phyloP scores from a whole-genome alignment of 257 asterid species.

The Echites panduratus region DNA sequence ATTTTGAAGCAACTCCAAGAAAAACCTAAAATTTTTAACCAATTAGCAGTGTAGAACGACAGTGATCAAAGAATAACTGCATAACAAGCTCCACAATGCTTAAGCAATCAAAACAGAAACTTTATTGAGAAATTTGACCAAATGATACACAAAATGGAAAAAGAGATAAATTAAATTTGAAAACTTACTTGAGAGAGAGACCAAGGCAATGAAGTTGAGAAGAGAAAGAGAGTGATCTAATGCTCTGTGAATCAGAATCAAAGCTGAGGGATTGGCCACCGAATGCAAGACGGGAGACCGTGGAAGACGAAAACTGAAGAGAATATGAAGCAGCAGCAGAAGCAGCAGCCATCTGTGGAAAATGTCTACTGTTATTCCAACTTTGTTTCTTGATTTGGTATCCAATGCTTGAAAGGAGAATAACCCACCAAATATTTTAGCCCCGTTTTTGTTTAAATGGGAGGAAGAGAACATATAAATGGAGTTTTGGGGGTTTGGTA shows the following conservation, averaged over 20 bases:
- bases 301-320: slow-evolving; percentile 14
- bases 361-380: slow-evolving; percentile 5
- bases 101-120: neutral
- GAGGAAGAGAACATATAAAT: too few species aligned
- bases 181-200: slow-evolving; percentile 40
- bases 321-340: slow-evolving; percentile 30
- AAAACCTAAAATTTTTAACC: neutral
- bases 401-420: neutral
- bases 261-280: slow-evolving; percentile 12
- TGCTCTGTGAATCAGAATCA: slow-evolving; percentile 20
- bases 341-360: slow-evolving; percentile 34
- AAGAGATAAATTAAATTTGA: neutral
- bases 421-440: neutral
- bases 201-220: slow-evolving; percentile 33
- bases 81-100: neutral
- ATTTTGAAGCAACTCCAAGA: neutral
- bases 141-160: neutral
- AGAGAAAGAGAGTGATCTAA: slow-evolving; percentile 41
- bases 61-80: neutral
- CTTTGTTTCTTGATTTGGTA: neutral
- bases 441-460: neutral
- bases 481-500: slow-evolving; percentile 2
- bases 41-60: neutral
- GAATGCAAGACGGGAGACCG: slow-evolving; percentile 3
- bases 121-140: neutral